phyloP scores from a whole-genome alignment of 345 rosid genomes.

The Eucalyptus globulus region DNA sequence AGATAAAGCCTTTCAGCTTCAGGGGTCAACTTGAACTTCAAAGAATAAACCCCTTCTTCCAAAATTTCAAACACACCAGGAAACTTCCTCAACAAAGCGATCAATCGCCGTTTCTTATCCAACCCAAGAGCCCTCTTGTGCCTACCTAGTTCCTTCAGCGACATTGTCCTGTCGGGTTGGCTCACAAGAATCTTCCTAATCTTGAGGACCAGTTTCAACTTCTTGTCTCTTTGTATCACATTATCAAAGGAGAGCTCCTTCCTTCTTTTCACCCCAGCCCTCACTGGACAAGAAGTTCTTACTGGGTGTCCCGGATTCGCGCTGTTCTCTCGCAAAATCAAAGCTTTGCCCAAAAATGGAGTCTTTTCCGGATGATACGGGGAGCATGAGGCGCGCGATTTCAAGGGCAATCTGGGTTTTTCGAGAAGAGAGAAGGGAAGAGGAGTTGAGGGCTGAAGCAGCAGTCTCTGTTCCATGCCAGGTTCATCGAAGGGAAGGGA shows the following conservation, averaged over 20 bases:
- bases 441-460: not conserved
- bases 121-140: slow-evolving; percentile 70
- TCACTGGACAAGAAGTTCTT: slow-evolving; percentile 51
- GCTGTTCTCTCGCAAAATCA: slow-evolving; percentile 27
- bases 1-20: slow-evolving; percentile 79
- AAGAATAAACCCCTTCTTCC: slow-evolving; percentile 67
- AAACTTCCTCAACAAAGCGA: slow-evolving; percentile 69
- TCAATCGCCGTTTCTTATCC: slow-evolving; percentile 53
- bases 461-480: not conserved
- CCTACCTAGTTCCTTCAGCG: slow-evolving; percentile 62
- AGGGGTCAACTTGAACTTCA: slow-evolving; percentile 65
- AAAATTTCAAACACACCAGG: slow-evolving; percentile 84
- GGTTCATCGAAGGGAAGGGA: not conserved
- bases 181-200: slow-evolving; percentile 80
- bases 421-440: not conserved
- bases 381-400: not conserved
- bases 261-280: slow-evolving; percentile 91
- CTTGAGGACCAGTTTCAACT: slow-evolving; percentile 59
- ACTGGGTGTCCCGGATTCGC: slow-evolving; percentile 3
- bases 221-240: slow-evolving; percentile 85
- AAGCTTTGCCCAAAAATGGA: slow-evolving; percentile 47
- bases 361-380: not conserved
- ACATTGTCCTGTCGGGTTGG: slow-evolving; percentile 71
- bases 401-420: not conserved
- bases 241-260: slow-evolving; percentile 85